Conservation (phyloP, 805 yeast species). For the Starmerella floricola region DNA sequence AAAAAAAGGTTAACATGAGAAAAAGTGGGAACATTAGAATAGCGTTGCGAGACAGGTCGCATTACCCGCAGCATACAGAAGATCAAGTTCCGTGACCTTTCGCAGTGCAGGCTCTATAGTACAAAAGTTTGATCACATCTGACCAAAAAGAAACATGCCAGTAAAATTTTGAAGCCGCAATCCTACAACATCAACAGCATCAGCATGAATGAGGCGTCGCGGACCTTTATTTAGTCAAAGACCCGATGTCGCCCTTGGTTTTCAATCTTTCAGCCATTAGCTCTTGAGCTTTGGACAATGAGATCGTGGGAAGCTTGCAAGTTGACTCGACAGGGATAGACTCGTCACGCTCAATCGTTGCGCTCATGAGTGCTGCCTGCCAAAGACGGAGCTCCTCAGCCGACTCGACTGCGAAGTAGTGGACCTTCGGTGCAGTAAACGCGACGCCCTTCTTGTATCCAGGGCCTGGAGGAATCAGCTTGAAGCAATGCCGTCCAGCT, state of each 20-base stretch:
- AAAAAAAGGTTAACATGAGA: no score
- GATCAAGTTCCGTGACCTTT: no score
- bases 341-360: constrained; percentile 93
- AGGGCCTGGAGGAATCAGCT: constrained; percentile 92
- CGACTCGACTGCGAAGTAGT: constrained; percentile 88
- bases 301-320: constrained; percentile 90
- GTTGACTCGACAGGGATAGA: constrained; percentile 82
- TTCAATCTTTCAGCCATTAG: constrained; percentile 72
- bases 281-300: constrained; percentile 76
- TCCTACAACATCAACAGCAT: no score
- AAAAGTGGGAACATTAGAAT: no score
- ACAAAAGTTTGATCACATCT: no score
- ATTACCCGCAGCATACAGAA: no score
- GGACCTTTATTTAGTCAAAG: constrained; percentile 6
- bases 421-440: constrained; percentile 91
- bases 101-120: no score
- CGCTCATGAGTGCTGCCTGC: constrained; percentile 90
- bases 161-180: no score
- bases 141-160: no score
- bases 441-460: constrained; percentile 92
- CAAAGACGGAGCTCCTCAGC: constrained; percentile 86
- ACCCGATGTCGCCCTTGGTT: constrained; percentile 19
- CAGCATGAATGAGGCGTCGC: no score
- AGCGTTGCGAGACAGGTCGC: no score
- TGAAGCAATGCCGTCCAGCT: constrained; percentile 85